A percentile compares a stretch with the other conserved stretches of the same genome.
Conservation (phyloP, 257 asterid genomes). For the Vinca minor region DNA sequence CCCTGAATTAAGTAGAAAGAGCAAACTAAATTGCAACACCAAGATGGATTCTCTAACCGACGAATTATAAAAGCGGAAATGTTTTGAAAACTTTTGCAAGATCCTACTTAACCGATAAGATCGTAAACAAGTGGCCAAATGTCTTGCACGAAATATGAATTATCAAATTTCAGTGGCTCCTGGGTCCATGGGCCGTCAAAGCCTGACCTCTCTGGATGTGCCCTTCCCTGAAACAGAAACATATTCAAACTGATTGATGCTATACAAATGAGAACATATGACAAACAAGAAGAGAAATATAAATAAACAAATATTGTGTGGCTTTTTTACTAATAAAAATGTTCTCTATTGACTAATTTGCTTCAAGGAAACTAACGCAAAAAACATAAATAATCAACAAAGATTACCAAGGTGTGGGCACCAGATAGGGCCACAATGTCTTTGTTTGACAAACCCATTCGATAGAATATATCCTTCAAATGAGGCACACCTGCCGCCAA, state of each 20-base stretch:
- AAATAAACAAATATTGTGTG: not conserved
- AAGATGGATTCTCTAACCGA: no score
- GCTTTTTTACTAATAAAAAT: not conserved
- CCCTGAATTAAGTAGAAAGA: constrained; percentile 40
- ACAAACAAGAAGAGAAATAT: not conserved
- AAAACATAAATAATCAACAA: constrained; percentile 5
- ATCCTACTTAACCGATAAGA: constrained; percentile 3
- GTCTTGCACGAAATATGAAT: constrained; percentile 76
- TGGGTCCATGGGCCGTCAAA: constrained; percentile 91
- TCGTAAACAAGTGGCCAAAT: constrained; percentile 20
- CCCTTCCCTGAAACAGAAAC: constrained; percentile 62
- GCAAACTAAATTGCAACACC: constrained; percentile 3
- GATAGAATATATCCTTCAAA: constrained; percentile 66
- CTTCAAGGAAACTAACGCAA: constrained; percentile 1
- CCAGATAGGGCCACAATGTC: constrained; percentile 95
- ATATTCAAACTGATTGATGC: not conserved
- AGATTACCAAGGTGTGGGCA: constrained; percentile 79
- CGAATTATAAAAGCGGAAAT: not conserved
- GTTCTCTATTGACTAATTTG: no score
- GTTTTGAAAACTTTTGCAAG: not conserved
- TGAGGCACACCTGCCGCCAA: constrained; percentile 62
- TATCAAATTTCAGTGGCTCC: constrained; percentile 90
- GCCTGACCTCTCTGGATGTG: constrained; percentile 97
- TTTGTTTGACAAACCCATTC: constrained; percentile 92
- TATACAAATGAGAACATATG: not conserved